Base-by-base conservation (phyloP, 805 yeast species). In the Hanseniaspora mollemarum region DNA sequence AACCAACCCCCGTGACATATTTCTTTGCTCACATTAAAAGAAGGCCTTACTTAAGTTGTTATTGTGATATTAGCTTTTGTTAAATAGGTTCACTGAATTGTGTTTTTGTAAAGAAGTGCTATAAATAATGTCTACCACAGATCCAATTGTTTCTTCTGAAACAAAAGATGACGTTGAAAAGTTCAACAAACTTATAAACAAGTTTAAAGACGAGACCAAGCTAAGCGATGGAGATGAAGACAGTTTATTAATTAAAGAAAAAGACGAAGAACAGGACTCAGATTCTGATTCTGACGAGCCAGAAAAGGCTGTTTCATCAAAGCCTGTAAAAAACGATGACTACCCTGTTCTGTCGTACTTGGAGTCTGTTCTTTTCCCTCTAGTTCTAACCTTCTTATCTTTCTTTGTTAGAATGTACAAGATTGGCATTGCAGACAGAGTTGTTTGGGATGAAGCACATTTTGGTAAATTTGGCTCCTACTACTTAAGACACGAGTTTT, bases 391-490 rank as follows among this genome's bases (percentile, higher is more conserved):
- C 0, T 55, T 59, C 0, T 19, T 74, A 4, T 71, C 84, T 2
- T 66, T 75, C 26, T 75, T 70, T 54, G 74, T 80, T 7, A 72
- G 92, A 59, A 70, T 80, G 54, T 73, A 79, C 58, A 71, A 74
- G 44, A 78, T 84, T 46, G 78, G 75, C 21, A 65, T 67, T 29
- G 73, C 78, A 53, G 64, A 74, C 46, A 72, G 71, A 50, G 90
- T 84, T 43, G 81, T 83, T 8, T 84, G 94, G 94, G 94, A 84
- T 68, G 94, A 84, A 64, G 92, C 94, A 5, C 94, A 84, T 70
- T 84, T 84, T 63, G 94, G 92, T 39, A 83, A 82, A 62, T 84
- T 84, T 62, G 94, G 94, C 41, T 80, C 90, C 3, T 79, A 83
- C 59, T 84, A 84, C 64, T 67, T 83, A 56, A 75, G 80, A 63